Conservation (phyloP, 768 basidiomycete species). For the Panus rudis region DNA sequence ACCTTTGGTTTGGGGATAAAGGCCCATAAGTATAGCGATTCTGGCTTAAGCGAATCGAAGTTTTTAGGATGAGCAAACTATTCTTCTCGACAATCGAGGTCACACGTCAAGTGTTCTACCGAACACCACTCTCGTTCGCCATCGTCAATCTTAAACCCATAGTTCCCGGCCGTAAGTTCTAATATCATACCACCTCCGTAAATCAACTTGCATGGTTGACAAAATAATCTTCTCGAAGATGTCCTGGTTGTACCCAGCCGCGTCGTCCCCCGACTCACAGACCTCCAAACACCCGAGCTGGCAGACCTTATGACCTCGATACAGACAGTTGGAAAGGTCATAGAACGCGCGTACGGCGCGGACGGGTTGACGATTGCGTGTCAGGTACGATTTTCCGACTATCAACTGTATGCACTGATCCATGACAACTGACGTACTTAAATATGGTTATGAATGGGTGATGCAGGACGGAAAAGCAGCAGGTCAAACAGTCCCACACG, state of each 20-base stretch:
- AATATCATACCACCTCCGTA: conserved; percentile 25
- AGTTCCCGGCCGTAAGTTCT: conserved; percentile 80
- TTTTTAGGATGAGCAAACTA: conserved; percentile 25
- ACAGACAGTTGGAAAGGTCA: conserved; percentile 67
- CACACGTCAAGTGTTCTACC: conserved; percentile 68
- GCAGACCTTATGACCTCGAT: conserved; percentile 75
- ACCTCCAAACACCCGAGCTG: conserved; percentile 53
- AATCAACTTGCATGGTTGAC: background rate
- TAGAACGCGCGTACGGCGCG: conserved; percentile 78
- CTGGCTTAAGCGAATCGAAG: too few relatives aligned
- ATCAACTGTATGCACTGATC: background rate
- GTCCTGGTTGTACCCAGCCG: conserved; percentile 48
- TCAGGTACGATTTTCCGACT: conserved; percentile 72
- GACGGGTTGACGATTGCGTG: conserved; percentile 84
- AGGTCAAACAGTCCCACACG: conserved; percentile 83
- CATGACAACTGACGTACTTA: background rate
- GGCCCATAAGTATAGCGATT: too few relatives aligned
- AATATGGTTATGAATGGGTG: background rate
- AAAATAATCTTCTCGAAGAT: conserved; percentile 33
- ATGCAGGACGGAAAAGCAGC: conserved; percentile 79
- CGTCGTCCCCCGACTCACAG: conserved; percentile 41
- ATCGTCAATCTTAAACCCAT: conserved; percentile 95
- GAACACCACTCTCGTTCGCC: conserved; percentile 63
- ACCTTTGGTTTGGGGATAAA: too few relatives aligned
- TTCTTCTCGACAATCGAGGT: conserved; percentile 80